Conservation (phyloP, 176 grass and related monocot genomes). For the Puccinellia tenuiflora region DNA sequence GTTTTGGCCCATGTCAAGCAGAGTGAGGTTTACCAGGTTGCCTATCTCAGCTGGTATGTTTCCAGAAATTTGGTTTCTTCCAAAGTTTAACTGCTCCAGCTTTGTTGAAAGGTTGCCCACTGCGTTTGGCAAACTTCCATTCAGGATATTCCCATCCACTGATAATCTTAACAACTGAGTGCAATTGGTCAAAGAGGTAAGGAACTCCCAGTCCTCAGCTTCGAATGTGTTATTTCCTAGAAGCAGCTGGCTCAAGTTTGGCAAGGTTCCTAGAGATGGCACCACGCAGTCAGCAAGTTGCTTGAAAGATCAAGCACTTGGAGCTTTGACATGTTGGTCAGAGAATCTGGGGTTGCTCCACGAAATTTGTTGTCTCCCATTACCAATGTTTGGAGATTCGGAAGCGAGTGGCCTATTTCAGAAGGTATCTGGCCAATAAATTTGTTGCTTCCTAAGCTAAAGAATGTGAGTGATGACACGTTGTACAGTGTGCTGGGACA, state of each 20-base stretch:
- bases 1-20: conserved; percentile 39
- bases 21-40: conserved; percentile 26
- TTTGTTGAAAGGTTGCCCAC: conserved; percentile 23
- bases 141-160: neutral
- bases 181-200: conserved; percentile 27
- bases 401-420: conserved; percentile 5
- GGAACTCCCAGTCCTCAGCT: conserved; percentile 2
- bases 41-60: conserved; percentile 33
- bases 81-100: conserved; percentile 2
- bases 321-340: neutral
- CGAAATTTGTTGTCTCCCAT: neutral
- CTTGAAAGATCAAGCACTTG: conserved; percentile 13
- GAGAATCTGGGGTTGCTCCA: neutral
- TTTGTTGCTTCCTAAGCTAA: neutral
- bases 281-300: neutral
- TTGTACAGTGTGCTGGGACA: conserved; percentile 30
- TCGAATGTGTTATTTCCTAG: neutral
- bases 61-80: conserved; percentile 22
- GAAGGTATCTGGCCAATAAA: conserved; percentile 1
- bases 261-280: conserved; percentile 11
- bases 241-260: neutral
- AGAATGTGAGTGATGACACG: neutral
- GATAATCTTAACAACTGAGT: neutral
- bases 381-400: neutral
- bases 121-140: conserved; percentile 21